Conservation (phyloP, 305 asterid species). For the Rubia tinctorum region DNA sequence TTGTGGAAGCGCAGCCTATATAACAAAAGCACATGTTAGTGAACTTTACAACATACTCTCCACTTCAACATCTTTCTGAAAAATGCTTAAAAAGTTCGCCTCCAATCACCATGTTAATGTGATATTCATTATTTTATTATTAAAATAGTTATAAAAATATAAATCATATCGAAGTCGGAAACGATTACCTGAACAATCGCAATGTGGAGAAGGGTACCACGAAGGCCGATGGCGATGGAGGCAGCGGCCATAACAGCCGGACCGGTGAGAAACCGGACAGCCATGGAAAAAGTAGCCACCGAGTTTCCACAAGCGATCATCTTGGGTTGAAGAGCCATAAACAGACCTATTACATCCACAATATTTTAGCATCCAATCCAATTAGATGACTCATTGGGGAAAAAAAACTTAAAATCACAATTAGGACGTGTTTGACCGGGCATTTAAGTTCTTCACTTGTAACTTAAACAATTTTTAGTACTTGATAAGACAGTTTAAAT, state of each 20-base stretch:
- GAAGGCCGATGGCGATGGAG: slow-evolving; percentile 88
- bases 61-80: not conserved
- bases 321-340: slow-evolving; percentile 98
- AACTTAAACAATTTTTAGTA: no score
- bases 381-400: slow-evolving; percentile 19
- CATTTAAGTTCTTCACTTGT: no score
- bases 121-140: no score
- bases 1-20: slow-evolving; percentile 96
- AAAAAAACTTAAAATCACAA: not conserved
- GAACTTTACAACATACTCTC: not conserved
- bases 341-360: slow-evolving; percentile 5
- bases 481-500: no score
- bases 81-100: not conserved
- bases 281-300: slow-evolving; percentile 96
- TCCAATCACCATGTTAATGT: not conserved
- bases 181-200: slow-evolving; percentile 80
- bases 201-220: slow-evolving; percentile 87
- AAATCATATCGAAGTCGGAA: not conserved
- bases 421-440: no score
- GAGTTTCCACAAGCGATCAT: slow-evolving; percentile 93
- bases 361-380: not conserved
- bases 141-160: no score
- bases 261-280: slow-evolving; percentile 91
- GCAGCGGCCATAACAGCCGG: slow-evolving; percentile 99
- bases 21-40: slow-evolving; percentile 7